phyloP scores from a whole-genome alignment of 140 eudicot species.

The Anethum foeniculum region DNA sequence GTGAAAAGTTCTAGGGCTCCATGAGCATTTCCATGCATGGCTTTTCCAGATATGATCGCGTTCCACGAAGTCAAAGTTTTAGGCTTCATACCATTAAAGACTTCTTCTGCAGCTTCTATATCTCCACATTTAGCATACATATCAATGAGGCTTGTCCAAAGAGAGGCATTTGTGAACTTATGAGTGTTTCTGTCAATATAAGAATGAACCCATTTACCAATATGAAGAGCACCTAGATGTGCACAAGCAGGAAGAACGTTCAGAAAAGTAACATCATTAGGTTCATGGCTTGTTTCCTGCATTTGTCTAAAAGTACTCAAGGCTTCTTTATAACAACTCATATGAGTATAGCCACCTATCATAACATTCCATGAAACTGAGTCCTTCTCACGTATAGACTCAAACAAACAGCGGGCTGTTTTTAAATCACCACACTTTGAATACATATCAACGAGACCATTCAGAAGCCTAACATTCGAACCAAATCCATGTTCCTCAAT shows the following conservation, averaged over 20 bases:
- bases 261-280: conserved; percentile 41
- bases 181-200: conserved; percentile 29
- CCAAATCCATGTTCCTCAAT: conserved; percentile 27
- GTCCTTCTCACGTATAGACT: conserved; percentile 23
- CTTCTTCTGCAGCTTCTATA: conserved; percentile 33
- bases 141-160: conserved; percentile 34
- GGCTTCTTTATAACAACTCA: conserved; percentile 32
- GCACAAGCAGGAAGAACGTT: conserved; percentile 43
- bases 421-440: conserved; percentile 34
- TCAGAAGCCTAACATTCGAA: conserved; percentile 26
- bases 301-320: conserved; percentile 28
- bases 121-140: conserved; percentile 51
- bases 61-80: conserved; percentile 27
- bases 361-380: conserved; percentile 41
- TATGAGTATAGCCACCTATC: conserved; percentile 46
- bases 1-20: conserved; percentile 31
- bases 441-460: conserved; percentile 42
- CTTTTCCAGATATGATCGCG: conserved; percentile 35
- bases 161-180: conserved; percentile 19
- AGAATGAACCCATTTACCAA: conserved; percentile 47
- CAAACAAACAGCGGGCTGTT: conserved; percentile 27
- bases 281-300: conserved; percentile 26
- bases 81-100: conserved; percentile 18
- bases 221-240: conserved; percentile 45
- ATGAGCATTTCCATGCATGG: conserved; percentile 35